Evolutionary conservation across 345 rosid species (phyloP), one percentile per base, ranked within the genome.

Genomic region (Bruguiera parviflora): DNA sequence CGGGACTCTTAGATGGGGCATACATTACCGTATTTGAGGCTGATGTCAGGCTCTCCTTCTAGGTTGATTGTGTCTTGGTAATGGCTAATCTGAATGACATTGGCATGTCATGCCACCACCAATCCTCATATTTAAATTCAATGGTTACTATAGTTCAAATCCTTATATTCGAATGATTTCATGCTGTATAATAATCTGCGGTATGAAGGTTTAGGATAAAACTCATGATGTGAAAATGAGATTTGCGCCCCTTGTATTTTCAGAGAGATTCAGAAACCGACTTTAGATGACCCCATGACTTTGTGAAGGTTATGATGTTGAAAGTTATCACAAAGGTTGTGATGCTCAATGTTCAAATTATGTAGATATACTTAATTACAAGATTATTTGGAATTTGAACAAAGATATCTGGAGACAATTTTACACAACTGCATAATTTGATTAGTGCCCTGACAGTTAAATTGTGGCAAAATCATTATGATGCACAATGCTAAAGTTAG

Each of bases 1-100:
- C 27, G 13, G 21, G 21, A 49, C 21, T 15, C 39, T 27, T 25
- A 18, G 9, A 37, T 68, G 37, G 71, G 49, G 53, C 43, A 3
- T 52, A 16, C 25, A 56, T 20, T 59, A 69, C 25, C 28, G n/a
- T 49, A 10, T 71, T 29, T 5, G 58, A 22, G 61, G 71, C 70
- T 65, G 21, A 58, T 57, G 24, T 46, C 64, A n/a, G 61, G 59
- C 58, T 63, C 60, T 53, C 27, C 4, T 53, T 71, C 53, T 68
- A n/a, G 64, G 25, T 24, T 62, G 8, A 71, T 11, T 58, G 24
- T 43, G 49, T 0, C 15, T 3, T 43, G 18, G 19, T 43, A 3
- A 13, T 15, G 49, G 49, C 15, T 43, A 11, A 43, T 11, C 18
- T 43, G 49, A 43, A 11, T 43, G 49, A 5, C 49, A 15, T 13